Base-by-base conservation (phyloP, 2,329 filamentous ascomycete genomes). In the Phyllosticta citribraziliensis region DNA sequence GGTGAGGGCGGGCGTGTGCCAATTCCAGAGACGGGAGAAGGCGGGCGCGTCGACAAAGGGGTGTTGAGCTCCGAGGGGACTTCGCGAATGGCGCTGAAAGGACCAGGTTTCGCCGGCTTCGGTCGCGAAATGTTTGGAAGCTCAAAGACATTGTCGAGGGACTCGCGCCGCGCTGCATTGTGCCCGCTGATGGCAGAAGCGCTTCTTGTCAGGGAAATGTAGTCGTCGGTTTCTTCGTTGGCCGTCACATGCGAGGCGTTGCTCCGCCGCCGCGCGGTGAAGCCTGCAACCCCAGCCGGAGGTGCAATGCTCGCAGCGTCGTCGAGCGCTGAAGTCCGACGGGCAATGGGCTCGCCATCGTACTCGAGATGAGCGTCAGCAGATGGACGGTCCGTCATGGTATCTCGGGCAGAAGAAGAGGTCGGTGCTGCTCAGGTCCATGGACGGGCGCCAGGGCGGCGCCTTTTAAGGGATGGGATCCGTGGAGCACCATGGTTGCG, bases 141-240 rank as follows among this genome's bases (percentile, higher is more conserved):
- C 33, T 55, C 60, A 35, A 51, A 51, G 24, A 62, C 40, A 47
- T 55, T 50, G 47, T 62, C 56, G 22, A 19, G 51, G 1, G 56
- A 55, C 20, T 62, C 60, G 40, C 52, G 56, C 35, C 60, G 40
- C 25, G 55, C 40, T 14, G 54, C 55, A 50, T 61, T 51, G 40
- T 62, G 61, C 10, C 61, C 61, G 53, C 61, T 62, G 56, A 62
- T 62, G 24, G 52, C 52, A 5, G 61, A 62, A 2, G 53, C 61
- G 52, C 56, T 58, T 27, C 61, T 35, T 1, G 61, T 54, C 10
- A 62, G 56, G 5, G 61, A 52, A 9, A 59, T 27, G 5, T 59
- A 25, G 8, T 57, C 61, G 10, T 62, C 61, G 6, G 22, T 52
- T 17, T 58, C 56, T n/a, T 58, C 61, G 8, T 52, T 33, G 24